phyloP scores from a whole-genome alignment of 1,284 basidiomycete genomes.

The Polyporus tsugae region DNA sequence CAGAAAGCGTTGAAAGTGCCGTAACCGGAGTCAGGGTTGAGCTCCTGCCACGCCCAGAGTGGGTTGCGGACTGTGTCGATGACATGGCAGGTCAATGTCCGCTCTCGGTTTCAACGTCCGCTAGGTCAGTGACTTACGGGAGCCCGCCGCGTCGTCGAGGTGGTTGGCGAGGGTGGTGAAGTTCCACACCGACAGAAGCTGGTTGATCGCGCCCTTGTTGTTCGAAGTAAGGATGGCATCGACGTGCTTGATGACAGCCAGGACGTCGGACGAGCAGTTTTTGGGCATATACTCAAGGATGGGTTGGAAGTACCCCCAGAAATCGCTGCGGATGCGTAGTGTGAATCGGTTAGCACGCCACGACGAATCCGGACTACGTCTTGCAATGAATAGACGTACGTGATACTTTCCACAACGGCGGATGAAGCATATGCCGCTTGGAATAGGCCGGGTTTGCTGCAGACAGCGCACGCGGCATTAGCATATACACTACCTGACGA shows the following conservation, averaged over 20 bases:
- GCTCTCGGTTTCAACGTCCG: not conserved
- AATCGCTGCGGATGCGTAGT: slow-evolving; percentile 46
- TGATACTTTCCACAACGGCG: slow-evolving; percentile 73
- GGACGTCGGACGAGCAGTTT: slow-evolving; percentile 77
- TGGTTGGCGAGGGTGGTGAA: slow-evolving; percentile 60
- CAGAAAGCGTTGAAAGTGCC: slow-evolving; percentile 71
- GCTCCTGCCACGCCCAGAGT: slow-evolving; percentile 62
- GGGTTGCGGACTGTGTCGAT: slow-evolving; percentile 57
- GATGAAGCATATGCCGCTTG: slow-evolving; percentile 76
- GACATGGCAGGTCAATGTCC: not conserved
- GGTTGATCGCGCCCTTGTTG: slow-evolving; percentile 54
- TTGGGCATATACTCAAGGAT: slow-evolving; percentile 72
- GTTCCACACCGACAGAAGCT: slow-evolving; percentile 65
- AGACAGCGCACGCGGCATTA: not conserved
- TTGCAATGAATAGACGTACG: slow-evolving; percentile 46
- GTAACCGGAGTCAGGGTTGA: slow-evolving; percentile 54
- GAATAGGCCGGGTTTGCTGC: slow-evolving; percentile 72
- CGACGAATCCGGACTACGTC: not conserved
- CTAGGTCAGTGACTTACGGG: slow-evolving; percentile 48
- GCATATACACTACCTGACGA: not conserved
- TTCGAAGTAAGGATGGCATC: slow-evolving; percentile 61
- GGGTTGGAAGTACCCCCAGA: slow-evolving; percentile 77
- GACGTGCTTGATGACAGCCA: slow-evolving; percentile 69
- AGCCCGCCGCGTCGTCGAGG: slow-evolving; percentile 70
- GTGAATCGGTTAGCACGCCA: not conserved